Evolutionary conservation across 164 flowering plant species (phyloP), one percentile per base, ranked within the genome.

Genomic region (Vitis riparia): DNA sequence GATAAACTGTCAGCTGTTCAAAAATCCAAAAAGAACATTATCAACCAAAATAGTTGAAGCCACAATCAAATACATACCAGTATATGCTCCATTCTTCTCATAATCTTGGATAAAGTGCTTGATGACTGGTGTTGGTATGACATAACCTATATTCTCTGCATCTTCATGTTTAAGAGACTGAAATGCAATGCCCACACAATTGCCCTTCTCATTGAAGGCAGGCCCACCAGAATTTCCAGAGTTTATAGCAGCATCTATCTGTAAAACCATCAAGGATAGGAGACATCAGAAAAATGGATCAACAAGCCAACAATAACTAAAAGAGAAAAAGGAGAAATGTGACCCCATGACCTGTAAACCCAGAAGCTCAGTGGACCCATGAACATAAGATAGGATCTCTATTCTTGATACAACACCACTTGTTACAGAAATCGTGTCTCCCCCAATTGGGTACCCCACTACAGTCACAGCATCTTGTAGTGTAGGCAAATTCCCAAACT

Each of bases 171-270:
- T 95, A 70, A 96, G 93, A 56, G 99, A 96, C 84, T 96, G 99
- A 77, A 96, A 96, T 44, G 99, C 99, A 80, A 96, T 93, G 23
- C 99, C 99, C 23, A 96, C 98, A 79, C 98, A 93, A 8, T 84
- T 87, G 0, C 99, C 97, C 76, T 86, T 93, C 69, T 93, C 89
- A 80, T 84, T 96, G 67, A 96, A 96, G 37, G 98, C 98, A 74
- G 99, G 99, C 3, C 99, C 99, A 70, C 99, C 99, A 73, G 99
- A 96, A 80, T 96, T 96, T 32, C 99, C 99, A 17, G 98, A 93
- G 75, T 96, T 96, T 73, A 96, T 96, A 65, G 98, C 99, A 74
- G 99, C 99, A 83, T 96, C 99, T 66, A 96, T 93, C 99, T 96
- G 84, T 68, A 84, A 70, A 72, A 68, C 19, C 48, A 78, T 29